Conservation (phyloP, 306 rosid genomes). For the Acmispon strigosus region DNA sequence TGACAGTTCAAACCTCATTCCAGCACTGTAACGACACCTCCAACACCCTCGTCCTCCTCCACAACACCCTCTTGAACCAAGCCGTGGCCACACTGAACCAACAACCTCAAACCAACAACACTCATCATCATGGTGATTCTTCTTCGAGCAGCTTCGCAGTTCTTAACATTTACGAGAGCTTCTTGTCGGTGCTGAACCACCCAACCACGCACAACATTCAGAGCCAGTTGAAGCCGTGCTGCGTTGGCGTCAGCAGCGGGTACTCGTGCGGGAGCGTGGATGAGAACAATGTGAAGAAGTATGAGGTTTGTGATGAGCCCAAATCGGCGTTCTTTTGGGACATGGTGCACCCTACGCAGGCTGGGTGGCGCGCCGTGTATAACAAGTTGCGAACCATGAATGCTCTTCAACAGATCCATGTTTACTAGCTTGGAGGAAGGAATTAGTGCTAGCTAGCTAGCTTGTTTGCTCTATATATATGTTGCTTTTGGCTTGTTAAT, state of each 20-base stretch:
- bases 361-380: conserved; percentile 79
- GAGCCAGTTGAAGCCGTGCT: conserved; percentile 64
- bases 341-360: conserved; percentile 62
- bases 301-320: conserved; percentile 54
- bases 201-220: conserved; percentile 32
- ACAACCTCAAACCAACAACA: conserved; percentile 24
- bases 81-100: conserved; percentile 50
- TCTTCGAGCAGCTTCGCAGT: conserved; percentile 20
- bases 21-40: conserved; percentile 41
- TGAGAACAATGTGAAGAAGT: conserved; percentile 40
- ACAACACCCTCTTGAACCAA: conserved; percentile 53
- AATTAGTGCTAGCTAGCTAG: no score
- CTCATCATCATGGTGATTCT: no score
- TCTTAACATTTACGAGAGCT: conserved; percentile 57
- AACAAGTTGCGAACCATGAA: conserved; percentile 20
- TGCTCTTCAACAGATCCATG: conserved; percentile 16
- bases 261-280: conserved; percentile 63
- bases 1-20: conserved; percentile 36
- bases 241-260: conserved; percentile 44
- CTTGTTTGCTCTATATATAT: no score
- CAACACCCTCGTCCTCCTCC: conserved; percentile 42
- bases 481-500: no score
- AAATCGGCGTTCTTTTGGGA: conserved; percentile 85
- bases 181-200: conserved; percentile 49
- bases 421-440: no score